A percentile compares a stretch with the other conserved stretches of the same genome.
phyloP scores from a whole-genome alignment of 169 alveolate species.

The Sarcocystis neurona region DNA sequence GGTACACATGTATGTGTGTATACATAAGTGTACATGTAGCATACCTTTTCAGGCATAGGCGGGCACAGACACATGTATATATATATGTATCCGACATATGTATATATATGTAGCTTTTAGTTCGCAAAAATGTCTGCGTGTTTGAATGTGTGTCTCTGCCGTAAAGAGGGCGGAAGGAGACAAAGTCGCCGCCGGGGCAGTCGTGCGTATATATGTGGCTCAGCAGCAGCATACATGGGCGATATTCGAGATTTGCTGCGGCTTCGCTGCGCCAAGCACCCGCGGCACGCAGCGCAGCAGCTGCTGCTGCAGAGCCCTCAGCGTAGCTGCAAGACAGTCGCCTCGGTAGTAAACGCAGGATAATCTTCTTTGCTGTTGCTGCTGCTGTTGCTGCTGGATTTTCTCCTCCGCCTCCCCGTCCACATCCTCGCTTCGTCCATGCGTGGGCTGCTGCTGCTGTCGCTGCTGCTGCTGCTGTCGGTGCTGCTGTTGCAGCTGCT shows the following conservation, averaged over 20 bases:
- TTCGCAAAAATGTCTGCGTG: no score
- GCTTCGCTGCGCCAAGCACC: constrained; percentile 15
- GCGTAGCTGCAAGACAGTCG: neutral
- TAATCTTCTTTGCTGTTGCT: neutral
- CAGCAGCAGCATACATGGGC: constrained; percentile 27
- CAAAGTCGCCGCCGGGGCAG: no score
- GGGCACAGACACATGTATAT: no score
- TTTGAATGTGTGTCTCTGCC: no score
- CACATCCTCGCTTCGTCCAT: neutral
- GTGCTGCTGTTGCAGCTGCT: neutral
- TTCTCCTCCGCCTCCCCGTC: neutral
- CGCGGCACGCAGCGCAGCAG: constrained; percentile 34
- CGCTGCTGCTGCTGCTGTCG: neutral
- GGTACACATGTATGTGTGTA: no score
- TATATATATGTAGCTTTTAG: no score
- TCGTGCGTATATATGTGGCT: no score
- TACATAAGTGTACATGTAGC: no score
- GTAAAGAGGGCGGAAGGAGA: no score
- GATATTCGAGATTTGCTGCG: constrained; percentile 22
- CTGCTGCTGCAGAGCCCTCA: neutral
- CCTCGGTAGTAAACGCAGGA: neutral
- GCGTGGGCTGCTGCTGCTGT: neutral
- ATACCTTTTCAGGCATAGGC: no score
- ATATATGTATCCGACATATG: no score
- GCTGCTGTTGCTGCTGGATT: neutral